Base-by-base conservation (phyloP, 768 basidiomycete genomes). In the Collybiopsis confluens region DNA sequence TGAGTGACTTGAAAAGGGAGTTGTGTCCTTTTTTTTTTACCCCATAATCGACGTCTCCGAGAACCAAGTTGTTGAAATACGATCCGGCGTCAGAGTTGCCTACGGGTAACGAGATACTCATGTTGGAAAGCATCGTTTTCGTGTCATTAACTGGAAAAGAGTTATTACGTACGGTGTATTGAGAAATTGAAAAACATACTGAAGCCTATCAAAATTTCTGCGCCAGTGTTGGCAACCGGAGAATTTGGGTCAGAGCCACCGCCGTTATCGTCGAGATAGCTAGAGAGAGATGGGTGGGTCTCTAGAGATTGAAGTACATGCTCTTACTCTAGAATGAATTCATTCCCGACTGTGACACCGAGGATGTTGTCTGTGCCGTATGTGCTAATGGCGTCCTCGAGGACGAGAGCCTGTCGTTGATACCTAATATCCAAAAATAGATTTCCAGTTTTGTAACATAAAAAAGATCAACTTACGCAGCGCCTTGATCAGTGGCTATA, bases 261-360 rank as follows among this genome's bases (percentile, higher is more conserved):
- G 54, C 41, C 52, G 79, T 53, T 76, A 1, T 62, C 69, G 28
- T 64, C 81, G 38, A 92, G 65, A 58, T 83, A 88, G 65, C 88
- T 90, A 56, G n/a, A n/a, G 9, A 38, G 42, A 41, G 59, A 15
- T 7, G 11, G n/a, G 13, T 10, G 40, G 23, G n/a, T 15, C 3
- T 23, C 2, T 16, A 35, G 10, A 45, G 1, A 40, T 54, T 51
- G 28, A 30, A 60, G 42, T 20, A 40, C 15, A 37, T 7, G 70
- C 76, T 2, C 42, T 51, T n/a, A 87, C 83, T 92, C 81, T 44
- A 94, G 76, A 63, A 92, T 90, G 65, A 82, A 92, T 69, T 96
- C 92, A 64, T 97, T 96, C 35, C 96, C 94, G 38, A 97, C 93
- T 11, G 88, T 94, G 37, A 98, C 63, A 10, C 96, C 96, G 0